Evolutionary conservation across 1,284 basidiomycete species (phyloP), one percentile per base, ranked within the genome.

Genomic region (Afroboletus lepidellus): DNA sequence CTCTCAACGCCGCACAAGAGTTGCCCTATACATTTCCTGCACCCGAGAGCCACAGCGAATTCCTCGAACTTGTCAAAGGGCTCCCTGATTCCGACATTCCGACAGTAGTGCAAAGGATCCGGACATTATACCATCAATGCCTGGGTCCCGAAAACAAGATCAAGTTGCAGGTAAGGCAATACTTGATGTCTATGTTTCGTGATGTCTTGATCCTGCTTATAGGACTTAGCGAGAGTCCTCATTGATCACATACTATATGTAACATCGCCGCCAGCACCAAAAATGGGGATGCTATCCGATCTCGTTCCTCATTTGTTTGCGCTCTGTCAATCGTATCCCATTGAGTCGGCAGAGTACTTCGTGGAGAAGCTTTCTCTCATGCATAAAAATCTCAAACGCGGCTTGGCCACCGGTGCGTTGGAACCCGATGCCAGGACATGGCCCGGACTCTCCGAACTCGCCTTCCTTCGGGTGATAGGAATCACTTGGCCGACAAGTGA

Each of bases 401-500:
- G 94, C 6, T 76, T 99, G 8, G 80, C 85, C 3, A 79, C 77
- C n/a, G 93, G 91, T 1, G 75, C 92, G 0, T 74, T 83, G 13
- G 75, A 81, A 21, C 70, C 71, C 0, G 75, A 82, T 4, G 78
- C 92, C 2, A 89, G 84, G 70, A 98, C 94, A 0, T 97, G 93
- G 86, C 97, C 97, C 2, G 85, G 87, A 5, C 69, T 86, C 1
- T 75, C 93, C 4, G 97, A 99, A 68, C 77, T 99, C 32, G 77
- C 82, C 0, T 74, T 99, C 8, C 76, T 99, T 23, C 84, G 94
- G 29, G 70, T 94, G 33, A 81, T 92, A 47, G 93, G 92, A 4
- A 72, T 81, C 5, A 74, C 92, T 20, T 99, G 94, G 94, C 90
- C 95, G 1, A 95, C 95, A 1, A 96, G 92, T 66, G 97, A 99